Evolutionary conservation across 208 protist genomes (phyloP).

Genomic region (Leishmania guyanensis): DNA sequence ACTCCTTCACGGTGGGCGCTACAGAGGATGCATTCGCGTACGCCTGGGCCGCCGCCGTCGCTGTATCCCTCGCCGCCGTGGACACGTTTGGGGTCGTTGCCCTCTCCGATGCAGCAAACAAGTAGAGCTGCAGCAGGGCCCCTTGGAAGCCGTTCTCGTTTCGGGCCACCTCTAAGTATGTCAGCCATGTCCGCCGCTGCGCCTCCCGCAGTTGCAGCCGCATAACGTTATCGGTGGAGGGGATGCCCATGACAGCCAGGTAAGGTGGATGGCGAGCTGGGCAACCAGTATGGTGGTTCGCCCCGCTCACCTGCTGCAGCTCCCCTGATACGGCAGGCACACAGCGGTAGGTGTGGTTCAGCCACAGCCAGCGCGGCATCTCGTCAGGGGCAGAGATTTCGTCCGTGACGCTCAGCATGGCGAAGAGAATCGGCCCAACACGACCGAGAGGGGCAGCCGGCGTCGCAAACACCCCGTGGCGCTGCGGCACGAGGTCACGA

Average conservation of each 20-base stretch:
- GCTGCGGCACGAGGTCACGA: neutral
- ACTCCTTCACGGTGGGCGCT: neutral
- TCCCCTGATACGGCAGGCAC: neutral
- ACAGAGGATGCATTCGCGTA: neutral
- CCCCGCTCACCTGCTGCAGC: neutral
- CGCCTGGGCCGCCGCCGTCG: no score
- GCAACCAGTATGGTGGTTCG: neutral
- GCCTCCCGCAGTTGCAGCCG: conserved; percentile 22
- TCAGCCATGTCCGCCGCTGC: conserved; percentile 48
- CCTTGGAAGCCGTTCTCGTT: conserved; percentile 19
- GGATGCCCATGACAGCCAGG: conserved; percentile 42
- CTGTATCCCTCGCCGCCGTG: neutral
- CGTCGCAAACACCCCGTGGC: conserved; percentile 15
- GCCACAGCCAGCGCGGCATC: conserved; percentile 17
- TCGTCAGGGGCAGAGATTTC: conserved; percentile 14
- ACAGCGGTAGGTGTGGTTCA: neutral
- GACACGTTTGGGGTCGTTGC: no score
- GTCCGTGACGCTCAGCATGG: conserved; percentile 29
- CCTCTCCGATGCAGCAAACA: conserved; percentile 11
- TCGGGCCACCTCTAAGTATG: conserved; percentile 34
- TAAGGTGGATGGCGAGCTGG: neutral
- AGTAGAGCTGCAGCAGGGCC: conserved; percentile 25
- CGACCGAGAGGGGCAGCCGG: conserved; percentile 9
- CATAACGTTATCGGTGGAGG: conserved; percentile 30
- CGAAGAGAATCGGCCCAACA: conserved; percentile 20